These are phyloP conservation scores for Albugo candida DNA, from an alignment of 352 stramenopile species.

Conservation along the genomic window DNA sequence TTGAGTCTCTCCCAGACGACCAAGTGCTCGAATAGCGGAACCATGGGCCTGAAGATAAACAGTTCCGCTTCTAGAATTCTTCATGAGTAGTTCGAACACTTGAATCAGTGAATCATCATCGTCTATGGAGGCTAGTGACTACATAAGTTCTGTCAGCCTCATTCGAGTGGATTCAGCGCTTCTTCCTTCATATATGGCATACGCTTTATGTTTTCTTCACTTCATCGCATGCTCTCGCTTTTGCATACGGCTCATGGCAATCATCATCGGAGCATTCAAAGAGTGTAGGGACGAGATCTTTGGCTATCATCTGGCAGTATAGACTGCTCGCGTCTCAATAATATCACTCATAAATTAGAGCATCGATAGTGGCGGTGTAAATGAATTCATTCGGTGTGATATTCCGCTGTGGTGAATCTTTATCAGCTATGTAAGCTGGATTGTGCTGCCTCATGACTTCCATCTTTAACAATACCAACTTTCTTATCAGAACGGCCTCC, in stretches of 20 bases:
- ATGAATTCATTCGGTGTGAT: constrained; percentile 40
- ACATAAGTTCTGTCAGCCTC: constrained; percentile 20
- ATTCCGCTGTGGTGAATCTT: constrained; percentile 26
- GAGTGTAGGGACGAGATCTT: constrained; percentile 31
- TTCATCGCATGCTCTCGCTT: constrained; percentile 34
- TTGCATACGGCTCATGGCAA: constrained; percentile 48
- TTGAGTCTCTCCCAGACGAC: constrained; percentile 38
- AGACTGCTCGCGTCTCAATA: constrained; percentile 47
- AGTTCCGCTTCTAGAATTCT: constrained; percentile 16
- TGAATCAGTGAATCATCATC: constrained; percentile 32
- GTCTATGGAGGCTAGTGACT: constrained; percentile 22
- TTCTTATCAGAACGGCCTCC: constrained; percentile 25
- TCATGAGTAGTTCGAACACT: constrained; percentile 46
- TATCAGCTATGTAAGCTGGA: constrained; percentile 50
- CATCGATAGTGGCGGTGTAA: constrained; percentile 55
- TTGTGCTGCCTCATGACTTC: constrained; percentile 52
- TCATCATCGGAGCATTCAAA: constrained; percentile 62
- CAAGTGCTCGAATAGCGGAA: constrained; percentile 45
- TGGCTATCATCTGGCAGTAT: constrained; percentile 55
- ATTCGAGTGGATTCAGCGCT: constrained; percentile 36
- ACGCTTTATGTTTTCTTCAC: constrained; percentile 42
- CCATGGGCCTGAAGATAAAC: constrained; percentile 39
- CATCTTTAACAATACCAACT: constrained; percentile 18
- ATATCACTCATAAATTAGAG: constrained; percentile 28
- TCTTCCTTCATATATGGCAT: constrained; percentile 18